Evolutionary conservation across 2,329 filamentous ascomycete genomes (phyloP), one percentile per base, ranked within the genome.

Genomic region (Colletotrichum sp.): DNA sequence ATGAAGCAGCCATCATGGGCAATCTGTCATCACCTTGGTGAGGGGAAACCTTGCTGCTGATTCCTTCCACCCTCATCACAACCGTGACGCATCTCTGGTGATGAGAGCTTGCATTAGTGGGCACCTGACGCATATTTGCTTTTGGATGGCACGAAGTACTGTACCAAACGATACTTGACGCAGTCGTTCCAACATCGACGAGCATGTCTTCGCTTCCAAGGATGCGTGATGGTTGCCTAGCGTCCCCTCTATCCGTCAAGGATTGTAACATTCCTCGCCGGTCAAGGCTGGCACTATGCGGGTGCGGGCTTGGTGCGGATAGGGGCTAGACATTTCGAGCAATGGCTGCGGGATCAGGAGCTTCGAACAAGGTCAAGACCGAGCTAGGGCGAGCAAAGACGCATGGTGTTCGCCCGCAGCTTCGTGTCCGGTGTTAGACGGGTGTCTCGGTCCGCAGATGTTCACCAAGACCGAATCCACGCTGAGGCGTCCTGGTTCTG

Each of bases 81-180:
- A 52, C 11, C 49, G 22, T 29, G 73, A 72, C 70, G 57, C 57
- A 69, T 32, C 44, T 44, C 34, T 67, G 69, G 73, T 76, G 73
- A 73, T 34, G 32, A 25, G 36, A 69, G 39, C 70, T 64, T 76
- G 73, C 73, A 76, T 76, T 72, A 76, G 73, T 63, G 69, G 63
- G 55, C 57, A 62, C 63, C 57, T 68, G 69, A 76, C 32, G 57
- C 64, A 29, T 29, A 34, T 15, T 69, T 73, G 63, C 64, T 64
- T 49, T 32, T 72, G 63, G 69, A 73, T 75, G 70, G 73, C 49
- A 32, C 27, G 22, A 76, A 69, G 73, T 76, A 76, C 73, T 76
- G 64, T 76, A 76, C 73, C 52, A 73, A 73, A 73, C 71, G 73
- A 64, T 62, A 76, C 73, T 65, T 76, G 9, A 34, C 25, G n/a